Evolutionary conservation across 169 alveolate species (phyloP).

Genomic region (Miamiensis avidus): DNA sequence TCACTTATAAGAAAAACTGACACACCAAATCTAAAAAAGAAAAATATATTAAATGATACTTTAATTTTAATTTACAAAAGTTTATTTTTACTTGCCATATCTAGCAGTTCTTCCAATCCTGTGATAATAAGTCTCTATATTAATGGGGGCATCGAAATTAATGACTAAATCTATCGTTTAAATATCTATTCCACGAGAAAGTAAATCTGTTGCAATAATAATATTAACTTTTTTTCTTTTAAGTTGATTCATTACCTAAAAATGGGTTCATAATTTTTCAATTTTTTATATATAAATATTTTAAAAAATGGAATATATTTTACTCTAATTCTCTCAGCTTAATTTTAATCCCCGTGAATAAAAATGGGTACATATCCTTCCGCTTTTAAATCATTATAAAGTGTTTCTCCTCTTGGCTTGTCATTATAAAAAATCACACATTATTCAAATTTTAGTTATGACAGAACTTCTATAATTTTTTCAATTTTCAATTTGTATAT

Average conservation of each 20-base stretch:
- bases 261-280: too few species aligned
- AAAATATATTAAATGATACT: neutral
- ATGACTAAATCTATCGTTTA: conserved; percentile 61
- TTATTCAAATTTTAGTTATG: conserved; percentile 19
- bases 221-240: conserved; percentile 92
- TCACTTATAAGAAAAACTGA: neutral
- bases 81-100: conserved; percentile 6
- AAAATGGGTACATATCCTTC: conserved; percentile 28
- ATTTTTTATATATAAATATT: too few species aligned
- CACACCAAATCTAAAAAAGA: conserved; percentile 7
- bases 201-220: conserved; percentile 97
- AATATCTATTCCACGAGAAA: conserved; percentile 62
- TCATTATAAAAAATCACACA: conserved; percentile 49
- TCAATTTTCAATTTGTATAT: conserved; percentile 17
- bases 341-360: conserved; percentile 95
- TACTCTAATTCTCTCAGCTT: conserved; percentile 95
- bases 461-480: neutral
- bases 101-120: conserved; percentile 77
- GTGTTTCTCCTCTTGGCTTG: conserved; percentile 44
- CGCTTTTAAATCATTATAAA: conserved; percentile 33
- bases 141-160: conserved; percentile 64
- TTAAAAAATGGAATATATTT: conserved; percentile 69
- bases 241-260: conserved; percentile 74
- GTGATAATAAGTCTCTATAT: conserved; percentile 62
- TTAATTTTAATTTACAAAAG: neutral